phyloP scores from a whole-genome alignment of 2,329 filamentous ascomycete genomes.

The Diaporthe caulivora region DNA sequence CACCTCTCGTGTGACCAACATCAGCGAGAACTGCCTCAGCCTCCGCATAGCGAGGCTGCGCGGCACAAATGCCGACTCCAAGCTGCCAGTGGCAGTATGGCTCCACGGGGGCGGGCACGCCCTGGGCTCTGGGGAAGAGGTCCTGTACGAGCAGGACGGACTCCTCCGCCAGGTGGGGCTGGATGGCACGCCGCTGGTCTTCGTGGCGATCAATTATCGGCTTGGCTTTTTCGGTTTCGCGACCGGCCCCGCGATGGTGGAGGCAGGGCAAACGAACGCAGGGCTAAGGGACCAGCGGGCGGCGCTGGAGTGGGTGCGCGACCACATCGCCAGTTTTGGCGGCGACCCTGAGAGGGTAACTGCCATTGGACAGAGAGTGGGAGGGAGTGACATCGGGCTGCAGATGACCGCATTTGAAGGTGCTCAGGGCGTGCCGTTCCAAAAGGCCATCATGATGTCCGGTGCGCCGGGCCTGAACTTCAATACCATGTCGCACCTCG shows the following conservation, averaged over 20 bases:
- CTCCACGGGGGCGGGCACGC: constrained; percentile 44
- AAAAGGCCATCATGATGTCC: constrained; percentile 49
- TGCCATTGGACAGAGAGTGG: constrained; percentile 48
- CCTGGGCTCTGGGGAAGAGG: constrained; percentile 43
- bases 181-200: constrained; percentile 43
- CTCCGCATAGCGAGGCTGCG: constrained; percentile 43
- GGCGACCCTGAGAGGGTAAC: constrained; percentile 42
- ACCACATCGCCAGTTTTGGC: constrained; percentile 12
- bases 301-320: constrained; percentile 44
- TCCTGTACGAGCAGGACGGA: constrained; percentile 43
- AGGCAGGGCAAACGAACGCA: constrained; percentile 45
- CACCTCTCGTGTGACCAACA: constrained; percentile 41
- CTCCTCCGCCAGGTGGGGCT: constrained; percentile 42
- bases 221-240: constrained; percentile 46
- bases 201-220: constrained; percentile 45
- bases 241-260: constrained; percentile 42
- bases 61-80: constrained; percentile 32
- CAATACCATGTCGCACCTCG: constrained; percentile 45
- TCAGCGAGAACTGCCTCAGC: constrained; percentile 46
- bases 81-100: constrained; percentile 44
- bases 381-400: constrained; percentile 46
- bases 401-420: constrained; percentile 46
- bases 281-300: constrained; percentile 49
- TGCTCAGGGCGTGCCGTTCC: constrained; percentile 44
- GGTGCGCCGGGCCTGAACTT: constrained; percentile 47